Evolutionary conservation across 176 grass and related monocot genomes (phyloP).

Genomic region (Alloteropsis semialata): DNA sequence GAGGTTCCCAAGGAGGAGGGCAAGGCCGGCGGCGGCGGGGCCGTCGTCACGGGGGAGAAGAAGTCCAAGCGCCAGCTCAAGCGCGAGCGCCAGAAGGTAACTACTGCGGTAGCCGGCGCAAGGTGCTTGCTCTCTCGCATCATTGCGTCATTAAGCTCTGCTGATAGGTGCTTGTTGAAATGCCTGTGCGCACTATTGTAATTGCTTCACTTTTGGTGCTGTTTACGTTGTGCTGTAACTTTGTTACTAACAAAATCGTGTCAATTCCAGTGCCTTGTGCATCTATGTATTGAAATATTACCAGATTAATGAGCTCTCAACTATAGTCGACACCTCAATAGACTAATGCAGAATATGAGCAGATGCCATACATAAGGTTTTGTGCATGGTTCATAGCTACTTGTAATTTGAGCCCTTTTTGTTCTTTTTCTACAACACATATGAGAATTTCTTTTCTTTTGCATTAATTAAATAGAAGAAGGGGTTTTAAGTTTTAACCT

Average conservation of each 20-base stretch:
- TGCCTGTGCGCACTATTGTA: not conserved
- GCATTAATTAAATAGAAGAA: not conserved
- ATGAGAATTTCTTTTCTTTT: not conserved
- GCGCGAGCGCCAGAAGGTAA: slow-evolving; percentile 79
- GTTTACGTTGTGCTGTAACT: not conserved
- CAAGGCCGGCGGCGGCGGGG: not conserved
- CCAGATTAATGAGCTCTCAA: not conserved
- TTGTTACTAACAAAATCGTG: not conserved
- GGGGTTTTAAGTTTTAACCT: not conserved
- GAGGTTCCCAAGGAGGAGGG: slow-evolving; percentile 40
- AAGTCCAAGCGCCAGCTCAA: slow-evolving; percentile 85
- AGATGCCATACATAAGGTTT: not conserved
- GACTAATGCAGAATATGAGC: not conserved
- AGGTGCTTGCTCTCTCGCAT: not conserved
- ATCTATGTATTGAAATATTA: not conserved
- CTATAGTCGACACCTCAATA: not conserved
- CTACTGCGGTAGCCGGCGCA: not conserved
- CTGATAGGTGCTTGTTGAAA: slow-evolving; percentile 28
- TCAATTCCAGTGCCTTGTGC: not conserved
- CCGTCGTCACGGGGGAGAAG: slow-evolving; percentile 59
- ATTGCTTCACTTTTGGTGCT: not conserved
- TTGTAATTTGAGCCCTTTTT: not conserved
- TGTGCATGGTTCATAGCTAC: not conserved
- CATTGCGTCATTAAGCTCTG: not conserved
- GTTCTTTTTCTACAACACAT: not conserved